Evolutionary conservation across 1,284 basidiomycete species (phyloP).

Genomic region (Inonotus obliquus): DNA sequence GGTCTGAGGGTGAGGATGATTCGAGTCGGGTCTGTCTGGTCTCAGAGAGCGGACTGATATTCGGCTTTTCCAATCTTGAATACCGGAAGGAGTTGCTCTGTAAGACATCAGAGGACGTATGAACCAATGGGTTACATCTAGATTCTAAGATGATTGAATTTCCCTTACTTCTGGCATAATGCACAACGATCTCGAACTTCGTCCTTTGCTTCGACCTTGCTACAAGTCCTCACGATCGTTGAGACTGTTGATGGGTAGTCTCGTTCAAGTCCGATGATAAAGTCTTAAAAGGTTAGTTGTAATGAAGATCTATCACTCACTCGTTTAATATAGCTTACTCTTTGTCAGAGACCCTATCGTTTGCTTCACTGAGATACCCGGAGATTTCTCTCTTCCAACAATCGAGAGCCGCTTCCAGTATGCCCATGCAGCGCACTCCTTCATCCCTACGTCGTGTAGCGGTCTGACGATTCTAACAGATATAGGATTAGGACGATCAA

Average conservation of each 20-base stretch:
- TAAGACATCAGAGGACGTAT: neutral
- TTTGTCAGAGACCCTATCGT: constrained; percentile 71
- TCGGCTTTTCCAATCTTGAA: constrained; percentile 67
- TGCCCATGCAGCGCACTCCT: constrained; percentile 76
- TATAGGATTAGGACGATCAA: constrained; percentile 6
- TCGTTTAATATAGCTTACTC: constrained; percentile 40
- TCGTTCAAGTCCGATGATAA: constrained; percentile 75
- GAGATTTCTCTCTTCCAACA: constrained; percentile 46
- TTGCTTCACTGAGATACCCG: constrained; percentile 40
- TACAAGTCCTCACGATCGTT: constrained; percentile 79
- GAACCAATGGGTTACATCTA: neutral
- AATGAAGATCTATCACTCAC: neutral
- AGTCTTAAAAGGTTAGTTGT: constrained; percentile 47
- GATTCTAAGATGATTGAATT: neutral
- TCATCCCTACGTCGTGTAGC: constrained; percentile 72
- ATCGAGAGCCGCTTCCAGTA: constrained; percentile 61
- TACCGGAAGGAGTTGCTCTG: constrained; percentile 67
- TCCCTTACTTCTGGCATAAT: constrained; percentile 60
- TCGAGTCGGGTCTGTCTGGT: neutral
- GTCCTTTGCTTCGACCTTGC: constrained; percentile 74
- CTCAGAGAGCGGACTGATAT: constrained; percentile 65
- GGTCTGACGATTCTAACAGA: constrained; percentile 62
- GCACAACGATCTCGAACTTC: constrained; percentile 48
- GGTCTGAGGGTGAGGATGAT: constrained; percentile 6
- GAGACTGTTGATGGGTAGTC: constrained; percentile 89